Base-by-base conservation (phyloP, 2,329 filamentous ascomycete species). In the Fusarium sp. region DNA sequence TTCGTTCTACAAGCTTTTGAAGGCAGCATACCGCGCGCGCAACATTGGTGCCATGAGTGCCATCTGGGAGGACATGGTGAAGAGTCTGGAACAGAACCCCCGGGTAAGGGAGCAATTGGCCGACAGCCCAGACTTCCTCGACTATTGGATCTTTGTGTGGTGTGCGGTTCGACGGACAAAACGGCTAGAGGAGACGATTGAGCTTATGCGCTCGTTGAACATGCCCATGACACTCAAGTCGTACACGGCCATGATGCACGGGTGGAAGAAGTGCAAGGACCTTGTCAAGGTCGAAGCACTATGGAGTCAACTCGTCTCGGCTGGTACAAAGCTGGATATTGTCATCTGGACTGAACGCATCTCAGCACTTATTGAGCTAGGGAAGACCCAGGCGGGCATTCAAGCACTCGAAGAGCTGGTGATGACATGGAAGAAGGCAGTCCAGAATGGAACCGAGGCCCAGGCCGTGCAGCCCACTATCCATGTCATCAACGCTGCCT, bases 241-340 rank as follows among this genome's bases (percentile, higher is more conserved):
- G 0, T 97, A 93, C 89, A 92, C 91, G 43, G 85, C 89, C 50
- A 93, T 97, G 88, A 89, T 97, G 74, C 87, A 90, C 65, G 94
- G 94, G 1, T 94, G 92, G 82, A 89, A 88, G 78, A 86, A 85
- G 59, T 86, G 89, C 59, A 86, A 86, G 64, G 91, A 94, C 76
- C 74, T 86, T 0, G 80, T 84, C n/a, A 90, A 88, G 24, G 85
- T 95, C 69, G 88, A 92, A 65, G 86, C 86, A 1, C 87, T 95
- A 35, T 97, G 94, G 94, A 75, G 82, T 0, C 89, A 88, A 72
- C 89, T 97, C 82, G 78, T 88, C 5, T 79, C 79, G 10, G 87
- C 90, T 2, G 89, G 89, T 2, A 77, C 91, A 11, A 83, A 88
- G 72, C 90, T 94, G 6, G 94, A 96, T 80, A 81, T 82, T 8